Percentiles rank a stretch among this genome's conserved stretches.
Conservation (phyloP, 1,139 yeast species). For the Saccharomyces hybrid region DNA sequence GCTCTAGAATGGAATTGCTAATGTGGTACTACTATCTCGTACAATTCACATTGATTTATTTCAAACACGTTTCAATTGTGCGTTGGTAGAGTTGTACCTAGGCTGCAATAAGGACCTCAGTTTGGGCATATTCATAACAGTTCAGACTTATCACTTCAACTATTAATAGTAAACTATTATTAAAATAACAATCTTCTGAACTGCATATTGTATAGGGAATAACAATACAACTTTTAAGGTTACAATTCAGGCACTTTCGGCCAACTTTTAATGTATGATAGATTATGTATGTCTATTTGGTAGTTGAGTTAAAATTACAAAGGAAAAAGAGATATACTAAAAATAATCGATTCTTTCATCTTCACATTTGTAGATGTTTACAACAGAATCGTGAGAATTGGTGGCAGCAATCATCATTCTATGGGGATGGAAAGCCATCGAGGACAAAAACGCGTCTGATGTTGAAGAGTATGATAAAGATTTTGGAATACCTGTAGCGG, state of each 20-base stretch:
- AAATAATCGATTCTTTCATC: slow-evolving; percentile 21
- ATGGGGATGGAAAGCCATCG: slow-evolving; percentile 83
- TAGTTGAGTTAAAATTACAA: not conserved
- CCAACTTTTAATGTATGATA: not conserved
- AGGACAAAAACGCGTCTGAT: slow-evolving; percentile 46
- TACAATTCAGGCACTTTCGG: not conserved
- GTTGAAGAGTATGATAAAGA: slow-evolving; percentile 14
- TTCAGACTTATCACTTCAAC: too few species aligned
- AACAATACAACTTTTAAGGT: not conserved
- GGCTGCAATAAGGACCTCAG: too few species aligned
- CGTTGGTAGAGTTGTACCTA: too few species aligned
- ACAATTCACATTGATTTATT: too few species aligned
- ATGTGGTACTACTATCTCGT: too few species aligned
- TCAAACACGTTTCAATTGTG: too few species aligned
- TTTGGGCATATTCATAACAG: too few species aligned
- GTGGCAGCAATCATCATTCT: slow-evolving; percentile 87
- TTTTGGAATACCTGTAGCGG: slow-evolving; percentile 27
- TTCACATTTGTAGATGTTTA: slow-evolving; percentile 55
- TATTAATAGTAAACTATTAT: too few species aligned
- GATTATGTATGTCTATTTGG: not conserved
- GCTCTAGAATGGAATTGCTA: too few species aligned
- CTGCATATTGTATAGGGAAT: too few species aligned
- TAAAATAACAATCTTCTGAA: too few species aligned
- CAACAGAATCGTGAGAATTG: slow-evolving; percentile 69
- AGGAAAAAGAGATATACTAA: not conserved